phyloP scores from a whole-genome alignment of 306 rosid species.

The Quercus cerris region DNA sequence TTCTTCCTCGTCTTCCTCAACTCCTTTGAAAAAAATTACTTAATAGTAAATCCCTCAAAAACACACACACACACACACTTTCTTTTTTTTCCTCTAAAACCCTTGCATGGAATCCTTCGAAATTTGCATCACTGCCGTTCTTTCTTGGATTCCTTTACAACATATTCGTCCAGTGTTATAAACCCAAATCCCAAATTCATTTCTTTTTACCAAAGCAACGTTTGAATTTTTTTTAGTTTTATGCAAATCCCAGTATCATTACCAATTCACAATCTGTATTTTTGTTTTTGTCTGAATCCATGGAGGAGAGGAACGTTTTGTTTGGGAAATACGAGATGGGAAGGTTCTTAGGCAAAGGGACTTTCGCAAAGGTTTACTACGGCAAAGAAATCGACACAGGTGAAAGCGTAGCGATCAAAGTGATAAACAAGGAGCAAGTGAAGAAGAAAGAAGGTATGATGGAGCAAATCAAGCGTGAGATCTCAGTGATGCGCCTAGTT shows the following conservation, averaged over 20 bases:
- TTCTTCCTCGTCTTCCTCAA: no score
- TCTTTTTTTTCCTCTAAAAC: background rate
- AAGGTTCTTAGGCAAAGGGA: slow-evolving; percentile 66
- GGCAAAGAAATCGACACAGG: slow-evolving; percentile 47
- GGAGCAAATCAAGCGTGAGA: slow-evolving; percentile 81
- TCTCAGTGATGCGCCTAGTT: slow-evolving; percentile 61
- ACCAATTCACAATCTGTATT: no score
- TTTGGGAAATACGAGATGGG: slow-evolving; percentile 69
- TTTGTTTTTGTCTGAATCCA: background rate
- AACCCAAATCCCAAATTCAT: background rate
- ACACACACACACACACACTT: background rate
- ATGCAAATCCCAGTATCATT: background rate
- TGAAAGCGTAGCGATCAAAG: slow-evolving; percentile 72
- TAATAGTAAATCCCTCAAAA: background rate
- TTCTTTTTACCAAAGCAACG: background rate
- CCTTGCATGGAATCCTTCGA: slow-evolving; percentile 18
- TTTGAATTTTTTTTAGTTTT: background rate
- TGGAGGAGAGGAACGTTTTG: slow-evolving; percentile 50
- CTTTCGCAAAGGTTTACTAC: slow-evolving; percentile 75
- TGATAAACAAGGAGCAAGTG: slow-evolving; percentile 61
- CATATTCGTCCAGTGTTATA: background rate
- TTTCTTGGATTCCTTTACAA: slow-evolving; percentile 35
- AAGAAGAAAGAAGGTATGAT: slow-evolving; percentile 62
- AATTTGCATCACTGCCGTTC: slow-evolving; percentile 23
- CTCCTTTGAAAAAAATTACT: background rate